Conservation (phyloP, 768 basidiomycete genomes). For the Fomitopsis serialis region DNA sequence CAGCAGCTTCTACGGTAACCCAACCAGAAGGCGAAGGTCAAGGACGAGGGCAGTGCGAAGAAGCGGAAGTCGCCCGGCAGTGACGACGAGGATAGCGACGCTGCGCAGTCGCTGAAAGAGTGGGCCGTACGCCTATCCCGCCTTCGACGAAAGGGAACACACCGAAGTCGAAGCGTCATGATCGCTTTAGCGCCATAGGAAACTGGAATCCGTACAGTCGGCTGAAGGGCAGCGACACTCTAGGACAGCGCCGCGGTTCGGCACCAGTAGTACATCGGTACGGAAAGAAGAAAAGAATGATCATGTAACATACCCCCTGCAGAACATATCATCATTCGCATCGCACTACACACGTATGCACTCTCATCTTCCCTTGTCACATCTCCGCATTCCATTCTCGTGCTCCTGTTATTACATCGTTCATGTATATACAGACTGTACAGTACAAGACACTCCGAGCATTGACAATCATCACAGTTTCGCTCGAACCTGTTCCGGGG, state of each 20-base stretch:
- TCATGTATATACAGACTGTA: neutral
- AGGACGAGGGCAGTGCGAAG: constrained; percentile 18
- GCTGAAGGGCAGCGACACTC: constrained; percentile 29
- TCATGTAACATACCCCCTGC: constrained; percentile 25
- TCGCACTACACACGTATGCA: neutral
- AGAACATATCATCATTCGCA: neutral
- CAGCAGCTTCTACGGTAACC: constrained; percentile 32
- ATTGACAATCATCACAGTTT: neutral
- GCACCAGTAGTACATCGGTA: constrained; percentile 23
- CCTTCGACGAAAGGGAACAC: constrained; percentile 8
- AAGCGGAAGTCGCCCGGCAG: constrained; percentile 37
- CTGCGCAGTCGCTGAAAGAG: constrained; percentile 16
- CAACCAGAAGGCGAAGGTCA: constrained; percentile 6
- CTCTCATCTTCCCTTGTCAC: neutral
- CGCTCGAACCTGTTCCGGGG: constrained; percentile 11
- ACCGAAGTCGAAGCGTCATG: constrained; percentile 2
- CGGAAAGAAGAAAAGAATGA: constrained; percentile 26
- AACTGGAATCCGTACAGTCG: constrained; percentile 31
- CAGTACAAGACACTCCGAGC: neutral
- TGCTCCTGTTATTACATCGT: no score
- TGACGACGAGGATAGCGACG: constrained; percentile 26
- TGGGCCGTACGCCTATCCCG: constrained; percentile 17
- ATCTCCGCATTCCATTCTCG: neutral
- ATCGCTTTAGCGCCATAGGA: neutral
- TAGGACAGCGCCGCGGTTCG: constrained; percentile 21